A percentile compares a stretch with the other conserved stretches of the same genome.
These are phyloP conservation scores for Colletotrichum eremochloae DNA, from an alignment of 2,329 filamentous ascomycete species.

Conservation along the genomic window DNA sequence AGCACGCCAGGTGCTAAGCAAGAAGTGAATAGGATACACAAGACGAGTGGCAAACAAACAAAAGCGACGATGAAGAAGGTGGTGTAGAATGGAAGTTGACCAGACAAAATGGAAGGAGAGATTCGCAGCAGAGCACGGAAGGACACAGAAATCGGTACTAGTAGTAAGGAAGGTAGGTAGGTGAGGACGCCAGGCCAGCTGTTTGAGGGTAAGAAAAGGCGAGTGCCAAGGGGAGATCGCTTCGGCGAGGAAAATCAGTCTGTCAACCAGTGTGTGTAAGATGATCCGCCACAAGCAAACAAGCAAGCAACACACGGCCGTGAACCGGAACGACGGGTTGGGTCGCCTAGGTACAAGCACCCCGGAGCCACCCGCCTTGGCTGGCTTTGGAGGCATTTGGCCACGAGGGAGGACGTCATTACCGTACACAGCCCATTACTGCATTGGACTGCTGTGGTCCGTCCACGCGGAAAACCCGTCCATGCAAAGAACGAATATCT, in stretches of 20 bases:
- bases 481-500: conserved; percentile 8
- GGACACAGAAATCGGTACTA: neutral
- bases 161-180: neutral
- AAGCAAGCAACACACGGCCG: neutral
- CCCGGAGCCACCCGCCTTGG: no score
- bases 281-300: neutral
- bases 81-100: neutral
- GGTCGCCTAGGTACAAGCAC: no score
- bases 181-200: conserved; percentile 11
- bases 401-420: no score
- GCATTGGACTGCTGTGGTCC: neutral
- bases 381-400: neutral
- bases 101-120: conserved; percentile 1
- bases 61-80: neutral
- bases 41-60: neutral
- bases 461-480: neutral
- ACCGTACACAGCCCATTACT: neutral
- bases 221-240: conserved; percentile 38
- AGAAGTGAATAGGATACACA: conserved; percentile 4
- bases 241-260: conserved; percentile 34
- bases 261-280: conserved; percentile 15
- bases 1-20: conserved; percentile 40
- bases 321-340: neutral
- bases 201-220: conserved; percentile 40
- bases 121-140: neutral